These are phyloP conservation scores for Verticillium klebahnii DNA, from an alignment of 2,329 filamentous ascomycete genomes.

Conservation along the genomic window DNA sequence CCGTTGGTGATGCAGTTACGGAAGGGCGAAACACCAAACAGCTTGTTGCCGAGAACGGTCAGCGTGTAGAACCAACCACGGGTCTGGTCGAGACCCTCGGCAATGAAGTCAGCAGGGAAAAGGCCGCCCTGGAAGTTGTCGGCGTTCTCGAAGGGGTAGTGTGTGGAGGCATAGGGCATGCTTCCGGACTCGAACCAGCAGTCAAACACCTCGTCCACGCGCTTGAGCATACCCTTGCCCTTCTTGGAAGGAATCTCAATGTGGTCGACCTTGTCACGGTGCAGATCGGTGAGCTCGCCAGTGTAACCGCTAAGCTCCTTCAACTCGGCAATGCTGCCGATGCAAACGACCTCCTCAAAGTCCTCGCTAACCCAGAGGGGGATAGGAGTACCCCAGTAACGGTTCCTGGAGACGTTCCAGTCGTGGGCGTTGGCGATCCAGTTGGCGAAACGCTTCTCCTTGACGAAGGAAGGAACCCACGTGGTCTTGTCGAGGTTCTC, in stretches of 20 bases:
- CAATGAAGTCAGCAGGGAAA: constrained; percentile 92
- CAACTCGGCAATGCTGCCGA: constrained; percentile 81
- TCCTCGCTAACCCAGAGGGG: constrained; percentile 92
- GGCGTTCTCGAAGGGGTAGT: constrained; percentile 89
- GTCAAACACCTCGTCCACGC: constrained; percentile 87
- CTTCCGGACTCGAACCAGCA: constrained; percentile 97
- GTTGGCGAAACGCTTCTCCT: constrained; percentile 84
- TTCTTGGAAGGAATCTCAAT: constrained; percentile 90
- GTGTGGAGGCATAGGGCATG: constrained; percentile 88
- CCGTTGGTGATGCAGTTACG: constrained; percentile 96
- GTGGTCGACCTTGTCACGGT: constrained; percentile 87
- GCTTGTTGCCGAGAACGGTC: constrained; percentile 79
- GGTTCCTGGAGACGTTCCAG: constrained; percentile 92
- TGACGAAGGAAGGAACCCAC: constrained; percentile 88
- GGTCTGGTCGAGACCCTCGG: constrained; percentile 89
- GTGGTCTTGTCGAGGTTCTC: constrained; percentile 83
- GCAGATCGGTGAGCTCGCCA: constrained; percentile 78
- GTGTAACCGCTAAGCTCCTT: constrained; percentile 81
- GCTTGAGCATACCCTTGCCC: constrained; percentile 77
- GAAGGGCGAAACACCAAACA: constrained; percentile 82
- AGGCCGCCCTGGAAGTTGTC: constrained; percentile 68
- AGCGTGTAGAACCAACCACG: constrained; percentile 97
- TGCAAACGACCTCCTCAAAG: constrained; percentile 76
- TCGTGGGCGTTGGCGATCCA: constrained; percentile 91
- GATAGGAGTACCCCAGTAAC: constrained; percentile 93